A percentile compares a stretch with the other conserved stretches of the same genome.
These are phyloP conservation scores for Pichia norvegensis DNA, from an alignment of 1,139 yeast genomes.

Conservation along the genomic window DNA sequence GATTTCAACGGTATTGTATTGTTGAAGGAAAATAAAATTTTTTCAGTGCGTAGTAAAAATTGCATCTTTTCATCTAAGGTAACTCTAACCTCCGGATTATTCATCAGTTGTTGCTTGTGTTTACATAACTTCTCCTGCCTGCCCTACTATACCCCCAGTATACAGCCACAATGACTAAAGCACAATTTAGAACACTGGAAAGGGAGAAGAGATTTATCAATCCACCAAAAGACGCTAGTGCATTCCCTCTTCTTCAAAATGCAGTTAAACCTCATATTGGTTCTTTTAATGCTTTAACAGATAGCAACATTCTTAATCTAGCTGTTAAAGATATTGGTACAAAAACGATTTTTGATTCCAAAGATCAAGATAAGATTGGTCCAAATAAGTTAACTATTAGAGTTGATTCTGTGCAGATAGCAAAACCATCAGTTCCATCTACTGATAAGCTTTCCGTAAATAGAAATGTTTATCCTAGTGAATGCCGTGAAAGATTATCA, in stretches of 20 bases:
- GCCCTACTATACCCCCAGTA: not conserved
- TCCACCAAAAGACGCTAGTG: conserved; percentile 83
- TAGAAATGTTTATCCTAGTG: conserved; percentile 79
- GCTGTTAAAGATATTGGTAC: conserved; percentile 87
- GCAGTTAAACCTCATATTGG: conserved; percentile 95
- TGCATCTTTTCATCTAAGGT: not conserved
- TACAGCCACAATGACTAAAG: conserved; percentile 34
- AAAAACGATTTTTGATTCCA: conserved; percentile 76
- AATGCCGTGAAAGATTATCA: conserved; percentile 83
- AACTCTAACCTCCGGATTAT: not conserved
- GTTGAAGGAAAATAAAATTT: not conserved
- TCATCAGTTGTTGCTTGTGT: not conserved
- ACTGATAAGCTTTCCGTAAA: conserved; percentile 74
- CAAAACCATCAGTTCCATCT: conserved; percentile 70
- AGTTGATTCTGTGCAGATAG: conserved; percentile 78
- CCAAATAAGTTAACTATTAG: conserved; percentile 65
- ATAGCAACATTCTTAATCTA: conserved; percentile 77
- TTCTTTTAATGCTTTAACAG: conserved; percentile 90
- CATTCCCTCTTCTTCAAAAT: conserved; percentile 72
- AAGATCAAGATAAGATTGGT: conserved; percentile 61
- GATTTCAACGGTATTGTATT: no score
- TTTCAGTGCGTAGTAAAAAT: not conserved
- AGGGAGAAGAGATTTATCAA: conserved; percentile 77
- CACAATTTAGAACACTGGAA: conserved; percentile 75
- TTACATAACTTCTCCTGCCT: not conserved